Evolutionary conservation across 1,139 yeast genomes (phyloP).

Genomic region (Yamadazyma kanchanaburiensis): DNA sequence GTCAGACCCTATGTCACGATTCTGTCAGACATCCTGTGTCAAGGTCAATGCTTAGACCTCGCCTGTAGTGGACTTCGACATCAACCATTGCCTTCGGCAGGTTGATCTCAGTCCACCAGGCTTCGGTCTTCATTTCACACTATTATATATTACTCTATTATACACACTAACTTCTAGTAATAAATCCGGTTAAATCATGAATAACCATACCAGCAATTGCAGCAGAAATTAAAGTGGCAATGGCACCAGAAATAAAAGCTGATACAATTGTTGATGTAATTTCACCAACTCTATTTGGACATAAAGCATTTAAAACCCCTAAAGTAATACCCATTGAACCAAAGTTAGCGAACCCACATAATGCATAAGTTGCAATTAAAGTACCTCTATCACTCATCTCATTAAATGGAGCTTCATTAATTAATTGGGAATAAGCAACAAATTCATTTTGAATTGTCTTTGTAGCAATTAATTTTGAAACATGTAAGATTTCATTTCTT

Average conservation of each 20-base stretch:
- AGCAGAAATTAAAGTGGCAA: constrained; percentile 58
- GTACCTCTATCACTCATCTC: constrained; percentile 51
- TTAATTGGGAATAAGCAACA: constrained; percentile 52
- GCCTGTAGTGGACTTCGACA: no score
- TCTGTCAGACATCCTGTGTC: no score
- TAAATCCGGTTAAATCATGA: constrained; percentile 40
- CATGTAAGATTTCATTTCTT: constrained; percentile 49
- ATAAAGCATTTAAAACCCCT: constrained; percentile 60
- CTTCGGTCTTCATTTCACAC: no score
- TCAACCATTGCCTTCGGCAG: no score
- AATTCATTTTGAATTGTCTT: constrained; percentile 65
- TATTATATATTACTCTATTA: no score
- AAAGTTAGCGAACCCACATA: constrained; percentile 64
- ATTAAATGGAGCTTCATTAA: constrained; percentile 42
- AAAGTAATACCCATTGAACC: constrained; percentile 65
- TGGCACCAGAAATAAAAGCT: constrained; percentile 53
- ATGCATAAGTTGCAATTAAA: constrained; percentile 60
- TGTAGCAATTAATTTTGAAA: constrained; percentile 53
- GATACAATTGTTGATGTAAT: constrained; percentile 48
- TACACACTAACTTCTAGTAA: constrained; percentile 4
- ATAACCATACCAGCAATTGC: constrained; percentile 69
- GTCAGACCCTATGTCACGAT: no score
- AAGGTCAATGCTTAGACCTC: no score
- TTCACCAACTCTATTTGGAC: constrained; percentile 50
- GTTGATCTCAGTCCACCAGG: no score